These are phyloP conservation scores for Cytidiella melzeri DNA, from an alignment of 768 basidiomycete genomes.

Conservation along the genomic window DNA sequence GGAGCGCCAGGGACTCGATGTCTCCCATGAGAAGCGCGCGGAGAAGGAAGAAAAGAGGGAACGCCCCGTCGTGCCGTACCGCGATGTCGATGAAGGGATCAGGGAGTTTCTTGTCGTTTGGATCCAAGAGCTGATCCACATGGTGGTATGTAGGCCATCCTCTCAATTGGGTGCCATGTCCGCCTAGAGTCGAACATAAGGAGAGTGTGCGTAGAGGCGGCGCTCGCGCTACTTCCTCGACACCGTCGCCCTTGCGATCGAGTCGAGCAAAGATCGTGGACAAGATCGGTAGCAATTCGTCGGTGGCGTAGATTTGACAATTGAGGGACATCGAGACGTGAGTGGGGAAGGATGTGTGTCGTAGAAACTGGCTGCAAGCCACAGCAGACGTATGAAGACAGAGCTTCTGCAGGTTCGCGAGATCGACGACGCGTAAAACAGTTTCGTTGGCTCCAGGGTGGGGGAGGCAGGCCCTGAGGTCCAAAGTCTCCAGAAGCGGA, in stretches of 20 bases:
- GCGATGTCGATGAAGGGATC: not conserved
- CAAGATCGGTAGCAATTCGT: not conserved
- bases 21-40: not conserved
- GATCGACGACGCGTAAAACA: not conserved
- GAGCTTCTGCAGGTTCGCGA: not conserved
- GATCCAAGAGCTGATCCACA: not conserved
- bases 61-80: not conserved
- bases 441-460: not conserved
- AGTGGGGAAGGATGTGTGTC: not conserved
- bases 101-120: not conserved
- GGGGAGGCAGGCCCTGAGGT: not conserved
- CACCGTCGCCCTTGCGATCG: not conserved
- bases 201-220: not conserved
- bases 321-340: not conserved
- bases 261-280: not conserved
- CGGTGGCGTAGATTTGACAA: not conserved
- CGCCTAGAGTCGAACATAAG: not conserved
- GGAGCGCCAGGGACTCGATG: not conserved
- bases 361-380: not conserved
- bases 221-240: not conserved
- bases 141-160: not conserved
- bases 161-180: not conserved
- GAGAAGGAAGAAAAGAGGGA: not conserved
- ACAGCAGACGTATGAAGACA: not conserved
- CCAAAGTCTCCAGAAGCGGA: conserved; percentile 5